phyloP scores from a whole-genome alignment of 2,329 filamentous ascomycete genomes.

The Passalora sequoiae region DNA sequence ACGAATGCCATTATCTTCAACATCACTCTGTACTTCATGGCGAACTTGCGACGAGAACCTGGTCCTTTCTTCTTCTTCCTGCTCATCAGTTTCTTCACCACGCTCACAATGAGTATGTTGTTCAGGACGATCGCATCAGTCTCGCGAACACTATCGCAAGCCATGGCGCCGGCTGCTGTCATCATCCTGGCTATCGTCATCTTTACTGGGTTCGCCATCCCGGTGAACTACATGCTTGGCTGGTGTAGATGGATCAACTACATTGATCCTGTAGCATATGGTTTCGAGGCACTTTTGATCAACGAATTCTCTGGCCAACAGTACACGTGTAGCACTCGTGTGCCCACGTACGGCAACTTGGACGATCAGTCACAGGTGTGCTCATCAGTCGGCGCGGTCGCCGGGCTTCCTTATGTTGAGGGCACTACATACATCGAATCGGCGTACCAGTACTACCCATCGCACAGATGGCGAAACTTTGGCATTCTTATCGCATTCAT shows the following conservation, averaged over 20 bases:
- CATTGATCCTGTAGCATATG: constrained; percentile 71
- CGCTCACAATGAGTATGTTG: constrained; percentile 77
- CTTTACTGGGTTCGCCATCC: constrained; percentile 61
- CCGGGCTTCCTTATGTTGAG: constrained; percentile 37
- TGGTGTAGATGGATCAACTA: constrained; percentile 85
- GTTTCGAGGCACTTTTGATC: constrained; percentile 63
- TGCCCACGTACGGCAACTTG: constrained; percentile 42
- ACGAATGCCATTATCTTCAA: constrained; percentile 73
- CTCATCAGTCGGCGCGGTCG: constrained; percentile 38
- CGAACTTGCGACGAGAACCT: constrained; percentile 67
- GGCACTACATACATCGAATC: constrained; percentile 36
- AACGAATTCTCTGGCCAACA: constrained; percentile 71
- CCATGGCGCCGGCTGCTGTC: constrained; percentile 52
- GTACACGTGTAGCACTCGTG: constrained; percentile 46
- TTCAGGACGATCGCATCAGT: constrained; percentile 76
- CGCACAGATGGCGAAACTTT: constrained; percentile 47
- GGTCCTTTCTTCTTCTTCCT: constrained; percentile 82
- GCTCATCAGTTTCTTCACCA: constrained; percentile 67
- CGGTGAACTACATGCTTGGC: constrained; percentile 60
- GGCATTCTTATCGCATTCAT: constrained; percentile 45
- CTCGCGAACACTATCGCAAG: constrained; percentile 61
- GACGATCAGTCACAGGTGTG: constrained; percentile 35
- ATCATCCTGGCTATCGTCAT: constrained; percentile 62
- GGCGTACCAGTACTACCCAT: constrained; percentile 31
- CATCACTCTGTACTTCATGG: constrained; percentile 78